Evolutionary conservation across 805 yeast genomes (phyloP).

Genomic region (Brettanomyces bruxellensis): DNA sequence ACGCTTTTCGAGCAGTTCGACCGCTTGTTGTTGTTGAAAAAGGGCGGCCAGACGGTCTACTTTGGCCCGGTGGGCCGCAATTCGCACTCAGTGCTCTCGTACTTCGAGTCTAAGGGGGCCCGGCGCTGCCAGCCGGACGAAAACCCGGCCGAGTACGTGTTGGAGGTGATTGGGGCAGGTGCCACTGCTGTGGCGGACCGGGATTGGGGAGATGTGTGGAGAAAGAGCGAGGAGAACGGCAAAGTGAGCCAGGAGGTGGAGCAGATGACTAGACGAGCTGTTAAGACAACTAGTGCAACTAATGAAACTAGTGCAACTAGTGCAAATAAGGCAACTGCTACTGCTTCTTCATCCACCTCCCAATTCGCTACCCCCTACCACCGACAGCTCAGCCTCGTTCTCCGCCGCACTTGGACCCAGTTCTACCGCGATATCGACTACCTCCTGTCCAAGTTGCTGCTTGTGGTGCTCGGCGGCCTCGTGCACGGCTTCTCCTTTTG

Average conservation of each 20-base stretch:
- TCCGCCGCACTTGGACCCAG: constrained; percentile 30
- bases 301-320: too few species aligned
- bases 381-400: constrained; percentile 27
- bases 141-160: constrained; percentile 71
- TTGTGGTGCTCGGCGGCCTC: constrained; percentile 32
- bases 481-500: constrained; percentile 51
- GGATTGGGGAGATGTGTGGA: constrained; percentile 68
- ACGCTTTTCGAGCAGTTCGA: constrained; percentile 35
- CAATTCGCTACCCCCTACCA: constrained; percentile 38
- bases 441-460: constrained; percentile 38
- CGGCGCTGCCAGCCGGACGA: constrained; percentile 50
- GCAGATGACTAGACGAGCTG: constrained; percentile 10
- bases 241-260: constrained; percentile 22
- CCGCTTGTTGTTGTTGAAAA: constrained; percentile 34
- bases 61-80: constrained; percentile 45
- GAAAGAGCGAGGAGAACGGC: constrained; percentile 20
- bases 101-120: constrained; percentile 51
- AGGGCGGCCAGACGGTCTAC: constrained; percentile 46
- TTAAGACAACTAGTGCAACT: too few species aligned
- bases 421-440: constrained; percentile 42
- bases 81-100: constrained; percentile 32
- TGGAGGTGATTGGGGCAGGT: constrained; percentile 75
- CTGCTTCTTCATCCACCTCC: neutral
- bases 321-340: too few species aligned
- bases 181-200: constrained; percentile 61